These are phyloP conservation scores for Hypoxylon sp. DNA, from an alignment of 2,329 filamentous ascomycete species.

Conservation along the genomic window DNA sequence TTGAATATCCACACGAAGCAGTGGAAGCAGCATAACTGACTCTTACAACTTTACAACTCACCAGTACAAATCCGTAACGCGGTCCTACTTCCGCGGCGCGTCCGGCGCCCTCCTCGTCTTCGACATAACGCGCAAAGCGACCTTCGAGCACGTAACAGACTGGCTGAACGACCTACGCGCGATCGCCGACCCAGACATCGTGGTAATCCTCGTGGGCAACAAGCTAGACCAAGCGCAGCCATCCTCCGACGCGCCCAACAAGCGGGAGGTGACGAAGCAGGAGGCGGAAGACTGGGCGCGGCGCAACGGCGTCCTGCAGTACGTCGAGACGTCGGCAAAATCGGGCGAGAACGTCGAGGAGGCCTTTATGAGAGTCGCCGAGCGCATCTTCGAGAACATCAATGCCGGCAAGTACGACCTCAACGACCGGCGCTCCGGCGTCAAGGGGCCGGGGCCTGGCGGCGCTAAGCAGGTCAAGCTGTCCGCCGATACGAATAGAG, in stretches of 20 bases:
- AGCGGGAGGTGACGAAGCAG: conserved; percentile 82
- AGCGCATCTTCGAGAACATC: conserved; percentile 97
- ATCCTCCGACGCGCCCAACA: conserved; percentile 60
- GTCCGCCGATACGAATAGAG: conserved; percentile 59
- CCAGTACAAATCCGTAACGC: conserved; percentile 90
- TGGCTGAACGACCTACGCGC: conserved; percentile 96
- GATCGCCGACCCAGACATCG: conserved; percentile 95
- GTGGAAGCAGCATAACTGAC: conserved; percentile 12
- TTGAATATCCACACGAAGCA: background rate
- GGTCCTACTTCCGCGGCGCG: conserved; percentile 90
- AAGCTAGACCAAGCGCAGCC: conserved; percentile 84
- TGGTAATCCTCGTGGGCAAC: conserved; percentile 95
- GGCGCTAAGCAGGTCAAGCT: conserved; percentile 65
- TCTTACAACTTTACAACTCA: background rate
- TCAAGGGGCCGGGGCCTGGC: conserved; percentile 78
- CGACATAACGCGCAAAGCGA: conserved; percentile 88
- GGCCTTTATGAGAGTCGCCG: conserved; percentile 93
- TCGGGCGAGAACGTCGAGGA: conserved; percentile 94
- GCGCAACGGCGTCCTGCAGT: conserved; percentile 88
- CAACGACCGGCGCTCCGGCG: conserved; percentile 91
- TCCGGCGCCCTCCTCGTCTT: conserved; percentile 86
- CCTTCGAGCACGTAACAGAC: conserved; percentile 89
- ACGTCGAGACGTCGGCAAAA: conserved; percentile 97
- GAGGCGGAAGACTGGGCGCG: conserved; percentile 94
- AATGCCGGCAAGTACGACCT: conserved; percentile 95